phyloP scores from a whole-genome alignment of 345 rosid species.

The Eucalyptus globulus region DNA sequence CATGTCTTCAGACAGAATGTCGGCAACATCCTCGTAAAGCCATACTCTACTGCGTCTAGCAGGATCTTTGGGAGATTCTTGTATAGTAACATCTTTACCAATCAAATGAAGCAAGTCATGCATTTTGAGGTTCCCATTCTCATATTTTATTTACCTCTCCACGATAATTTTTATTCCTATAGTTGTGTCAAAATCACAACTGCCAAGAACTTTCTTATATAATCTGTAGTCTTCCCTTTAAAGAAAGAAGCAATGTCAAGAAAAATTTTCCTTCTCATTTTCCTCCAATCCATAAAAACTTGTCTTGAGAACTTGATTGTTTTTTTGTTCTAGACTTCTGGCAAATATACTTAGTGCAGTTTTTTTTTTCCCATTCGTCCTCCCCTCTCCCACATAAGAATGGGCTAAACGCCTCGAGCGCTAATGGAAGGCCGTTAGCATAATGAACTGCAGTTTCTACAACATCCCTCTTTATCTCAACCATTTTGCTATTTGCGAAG shows the following conservation, averaged over 20 bases:
- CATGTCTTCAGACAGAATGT: neutral
- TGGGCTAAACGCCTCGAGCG: neutral
- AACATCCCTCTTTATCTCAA: neutral
- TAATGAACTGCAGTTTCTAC: neutral
- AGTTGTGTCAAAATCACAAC: neutral
- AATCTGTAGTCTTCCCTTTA: neutral
- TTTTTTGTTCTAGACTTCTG: neutral
- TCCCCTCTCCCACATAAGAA: neutral
- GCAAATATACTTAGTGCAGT: neutral
- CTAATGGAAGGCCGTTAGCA: neutral
- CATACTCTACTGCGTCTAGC: conserved; percentile 2
- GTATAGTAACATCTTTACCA: conserved; percentile 3
- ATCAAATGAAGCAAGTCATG: conserved; percentile 8
- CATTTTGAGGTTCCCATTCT: neutral
- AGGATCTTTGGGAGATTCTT: conserved; percentile 1
- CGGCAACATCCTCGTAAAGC: neutral
- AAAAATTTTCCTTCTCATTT: neutral
- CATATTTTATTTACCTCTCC: neutral
- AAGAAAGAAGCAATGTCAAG: conserved; percentile 1
- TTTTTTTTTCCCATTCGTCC: neutral
- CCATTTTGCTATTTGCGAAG: neutral
- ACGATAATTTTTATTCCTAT: neutral
- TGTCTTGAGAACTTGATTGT: neutral
- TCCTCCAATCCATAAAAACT: neutral
- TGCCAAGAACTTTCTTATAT: neutral